Evolutionary conservation across 176 grass and related monocot species (phyloP), one percentile per base, ranked within the genome.

Genomic region (Aegilops speltoides): DNA sequence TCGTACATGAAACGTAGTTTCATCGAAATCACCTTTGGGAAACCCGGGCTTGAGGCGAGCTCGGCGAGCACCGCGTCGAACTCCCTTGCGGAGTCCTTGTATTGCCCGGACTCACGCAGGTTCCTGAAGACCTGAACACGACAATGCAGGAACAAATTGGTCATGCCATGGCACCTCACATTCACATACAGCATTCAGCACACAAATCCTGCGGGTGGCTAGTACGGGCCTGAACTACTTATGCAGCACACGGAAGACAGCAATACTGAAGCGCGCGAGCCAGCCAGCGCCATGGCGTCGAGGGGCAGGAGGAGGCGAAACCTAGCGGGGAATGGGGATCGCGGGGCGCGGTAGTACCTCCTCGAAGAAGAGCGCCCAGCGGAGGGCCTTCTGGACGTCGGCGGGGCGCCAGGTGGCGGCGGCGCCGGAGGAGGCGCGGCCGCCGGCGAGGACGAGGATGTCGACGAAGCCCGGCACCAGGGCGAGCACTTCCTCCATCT

Each of bases 281-380:
- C 0, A 10, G 16, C 20, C 68, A 14, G 14, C 48, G 46, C 22
- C 77, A 65, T 64, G 82, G 29, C 52, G 22, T 29, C 22, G 38
- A 16, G 24, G 24, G 8, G 59, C 13, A 22, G 15, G 9, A 64
- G 7, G 28, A 84, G 34, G 60, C 43, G 48, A 67, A 67, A 82
- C 48, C 50, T 78, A 71, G 80, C 31, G 31, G 32, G 28, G n/a
- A n/a, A 28, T 28, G 28, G 28, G 28, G 40, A 57, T 77, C 63
- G 70, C 8, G 81, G 82, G 65, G 7, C 6, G 45, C 20, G 17
- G 54, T 2, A 7, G 0, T 38, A 73, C 79, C 43, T 94, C 89
- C 85, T 98, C 88, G 89, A 98, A 95, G 91, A 95, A 94, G 67
- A 94, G 67, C 7, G 81, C 90, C 93, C 96, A 98, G 23, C 79